Base-by-base conservation (phyloP, 2,329 filamentous ascomycete genomes). In the Myrmaecium sp. region DNA sequence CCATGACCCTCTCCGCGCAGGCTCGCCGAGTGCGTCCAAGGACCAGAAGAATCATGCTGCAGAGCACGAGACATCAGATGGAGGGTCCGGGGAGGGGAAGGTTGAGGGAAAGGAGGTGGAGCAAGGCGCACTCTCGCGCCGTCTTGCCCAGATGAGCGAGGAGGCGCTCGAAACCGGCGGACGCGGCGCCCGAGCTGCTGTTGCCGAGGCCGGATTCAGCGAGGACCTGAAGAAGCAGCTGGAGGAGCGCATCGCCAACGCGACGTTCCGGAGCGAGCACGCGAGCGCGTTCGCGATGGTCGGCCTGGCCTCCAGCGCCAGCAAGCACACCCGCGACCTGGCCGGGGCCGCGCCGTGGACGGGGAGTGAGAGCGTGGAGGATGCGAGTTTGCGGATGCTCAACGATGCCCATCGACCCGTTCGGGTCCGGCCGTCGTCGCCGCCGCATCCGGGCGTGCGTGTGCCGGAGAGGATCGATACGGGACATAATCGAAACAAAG, bases 351-450 rank as follows among this genome's bases (percentile, higher is more conserved):
- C 64, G 30, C 64, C 76, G 1, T 98, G 89, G 89, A 71, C 66
- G 0, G 89, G 86, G 3, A 60, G 66, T 8, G 89, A 95, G 52
- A 60, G 58, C 4, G 55, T 75, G 2, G 68, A 74, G 38, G 83
- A 94, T 47, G 65, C 76, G 1, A 73, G 82, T 13, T 55, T 92
- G 25, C 72, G 89, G 17, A 95, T 95, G 67, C 58, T 75, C 6
- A 63, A 66, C 24, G 69, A 73, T 39, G 59, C 64, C 67, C 38
- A 18, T 30, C 10, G 73, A 71, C 42, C 66, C 65, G 3, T 21
- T 54, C 29, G 33, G 36, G 12, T 34, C 35, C 20, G 37, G 36
- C 5, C 32, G 31, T 14, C 33, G 33, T 21, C 17, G 23, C 18
- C 17, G 23, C 14, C 36, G 31, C 3, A 34, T 37, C 1, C 37